A percentile compares a stretch with the other conserved stretches of the same genome.
These are phyloP conservation scores for Melanopsichium pennsylvanicum DNA, from an alignment of 1,284 basidiomycete genomes.

Conservation along the genomic window DNA sequence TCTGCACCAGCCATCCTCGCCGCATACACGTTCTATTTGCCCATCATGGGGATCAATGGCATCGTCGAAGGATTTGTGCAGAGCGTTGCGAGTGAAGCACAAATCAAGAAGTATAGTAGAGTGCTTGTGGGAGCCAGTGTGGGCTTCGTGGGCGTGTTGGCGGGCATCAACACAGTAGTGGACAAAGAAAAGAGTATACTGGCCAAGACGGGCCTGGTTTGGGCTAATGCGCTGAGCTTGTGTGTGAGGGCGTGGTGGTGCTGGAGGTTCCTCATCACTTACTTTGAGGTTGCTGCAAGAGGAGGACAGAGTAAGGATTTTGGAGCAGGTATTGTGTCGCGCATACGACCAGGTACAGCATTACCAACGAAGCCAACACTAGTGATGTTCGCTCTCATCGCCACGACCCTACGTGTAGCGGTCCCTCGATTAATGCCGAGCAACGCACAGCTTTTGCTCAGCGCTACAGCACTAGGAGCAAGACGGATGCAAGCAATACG, in stretches of 20 bases:
- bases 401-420: not conserved
- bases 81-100: slow-evolving; percentile 30
- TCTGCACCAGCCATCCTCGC: slow-evolving; percentile 52
- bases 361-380: slow-evolving; percentile 8
- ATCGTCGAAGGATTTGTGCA: slow-evolving; percentile 62
- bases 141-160: slow-evolving; percentile 40
- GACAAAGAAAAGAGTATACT: not conserved
- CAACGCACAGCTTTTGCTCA: not conserved
- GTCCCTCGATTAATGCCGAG: slow-evolving; percentile 16
- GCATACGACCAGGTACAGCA: slow-evolving; percentile 4
- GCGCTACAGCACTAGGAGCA: not conserved
- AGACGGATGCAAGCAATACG: slow-evolving; percentile 18
- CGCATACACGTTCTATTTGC: slow-evolving; percentile 56
- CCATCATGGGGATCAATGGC: slow-evolving; percentile 63
- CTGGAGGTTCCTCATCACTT: slow-evolving; percentile 25
- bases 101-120: slow-evolving; percentile 45
- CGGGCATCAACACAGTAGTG: not conserved
- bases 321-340: not conserved
- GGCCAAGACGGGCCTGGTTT: slow-evolving; percentile 31
- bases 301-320: not conserved
- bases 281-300: slow-evolving; percentile 8
- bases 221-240: slow-evolving; percentile 39
- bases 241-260: slow-evolving; percentile 31
- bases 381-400: slow-evolving; percentile 2
- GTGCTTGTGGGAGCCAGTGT: slow-evolving; percentile 49